Evolutionary conservation across 2,329 filamentous ascomycete species (phyloP), one percentile per base, ranked within the genome.

Genomic region (Beauveria sp.): DNA sequence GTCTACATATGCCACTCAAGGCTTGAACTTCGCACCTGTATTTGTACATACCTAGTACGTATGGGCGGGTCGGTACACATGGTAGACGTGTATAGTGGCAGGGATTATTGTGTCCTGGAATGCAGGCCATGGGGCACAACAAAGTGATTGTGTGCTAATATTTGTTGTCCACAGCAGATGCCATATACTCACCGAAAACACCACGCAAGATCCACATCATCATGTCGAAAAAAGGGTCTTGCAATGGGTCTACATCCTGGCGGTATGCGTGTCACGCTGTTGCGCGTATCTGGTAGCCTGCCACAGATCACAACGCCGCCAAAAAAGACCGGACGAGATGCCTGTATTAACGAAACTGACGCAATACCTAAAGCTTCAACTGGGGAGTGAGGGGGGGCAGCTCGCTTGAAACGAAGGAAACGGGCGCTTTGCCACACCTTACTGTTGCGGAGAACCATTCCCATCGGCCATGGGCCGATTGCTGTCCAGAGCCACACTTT

Each of bases 161-260:
- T 34, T 46, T n/a, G 26, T 40, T 45, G 57, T 43, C 34, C 57
- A 51, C 47, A 43, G 57, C 38, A 52, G 7, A 18, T 12, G 18
- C 57, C 57, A 59, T 59, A 38, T 30, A 34, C n/a, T 52, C 57
- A 59, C 57, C 57, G 46, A 59, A 34, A 58, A 43, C 14, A 59
- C 57, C 45, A 42, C 28, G 26, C 18, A 16, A 59, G 46, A 38
- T 59, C 57, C 57, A 59, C 57, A 51, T 28, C 16, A 51, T 6
- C 26, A 45, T 30, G 24, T 22, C 3, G 10, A 45, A 20, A 45
- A 10, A 38, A 43, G 20, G 38, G 9, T n/a, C 18, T 51, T 34
- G 26, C 46, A 30, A 59, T 40, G 7, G 10, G 24, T n/a, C 56
- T 59, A 24, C 46, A n/a, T 45, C 30, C n/a, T 12, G 47, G 26